These are phyloP conservation scores for Gossypium schwendimanii DNA, from an alignment of 441 rosid species.

Conservation along the genomic window DNA sequence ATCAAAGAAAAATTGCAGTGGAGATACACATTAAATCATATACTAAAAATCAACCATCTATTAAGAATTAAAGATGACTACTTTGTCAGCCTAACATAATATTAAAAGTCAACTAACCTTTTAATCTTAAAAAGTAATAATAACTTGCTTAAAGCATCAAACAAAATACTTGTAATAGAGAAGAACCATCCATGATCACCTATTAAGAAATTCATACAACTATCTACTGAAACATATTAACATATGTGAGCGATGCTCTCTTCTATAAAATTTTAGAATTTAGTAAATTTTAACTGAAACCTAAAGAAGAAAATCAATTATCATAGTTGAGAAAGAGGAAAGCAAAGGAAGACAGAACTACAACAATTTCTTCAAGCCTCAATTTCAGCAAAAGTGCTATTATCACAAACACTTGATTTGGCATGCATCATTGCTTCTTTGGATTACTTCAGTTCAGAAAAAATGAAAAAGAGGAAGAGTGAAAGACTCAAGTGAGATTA, in stretches of 20 bases:
- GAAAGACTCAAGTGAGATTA: slow-evolving; percentile 6
- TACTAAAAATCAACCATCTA: slow-evolving; percentile 12
- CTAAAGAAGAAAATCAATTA: slow-evolving; percentile 1
- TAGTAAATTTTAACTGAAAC: not conserved
- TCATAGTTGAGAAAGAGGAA: not conserved
- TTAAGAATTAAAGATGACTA: not conserved
- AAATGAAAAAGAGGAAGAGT: not conserved
- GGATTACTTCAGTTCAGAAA: not conserved
- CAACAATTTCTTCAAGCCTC: not conserved
- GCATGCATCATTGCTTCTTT: not conserved
- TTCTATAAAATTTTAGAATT: not conserved
- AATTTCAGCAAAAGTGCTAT: not conserved
- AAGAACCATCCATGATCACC: not conserved
- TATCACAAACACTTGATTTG: not conserved
- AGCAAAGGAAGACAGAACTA: not conserved
- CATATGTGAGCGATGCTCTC: not conserved
- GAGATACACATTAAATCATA: not conserved
- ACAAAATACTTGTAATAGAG: not conserved
- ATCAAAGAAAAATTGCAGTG: not conserved
- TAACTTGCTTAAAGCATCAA: not conserved
- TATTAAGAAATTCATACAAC: not conserved
- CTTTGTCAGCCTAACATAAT: not conserved
- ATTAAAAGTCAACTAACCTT: slow-evolving; percentile 4
- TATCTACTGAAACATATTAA: not conserved
- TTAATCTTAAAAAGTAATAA: not conserved